Evolutionary conservation across 208 protist genomes (phyloP).

Genomic region (Acanthamoeba royreba): DNA sequence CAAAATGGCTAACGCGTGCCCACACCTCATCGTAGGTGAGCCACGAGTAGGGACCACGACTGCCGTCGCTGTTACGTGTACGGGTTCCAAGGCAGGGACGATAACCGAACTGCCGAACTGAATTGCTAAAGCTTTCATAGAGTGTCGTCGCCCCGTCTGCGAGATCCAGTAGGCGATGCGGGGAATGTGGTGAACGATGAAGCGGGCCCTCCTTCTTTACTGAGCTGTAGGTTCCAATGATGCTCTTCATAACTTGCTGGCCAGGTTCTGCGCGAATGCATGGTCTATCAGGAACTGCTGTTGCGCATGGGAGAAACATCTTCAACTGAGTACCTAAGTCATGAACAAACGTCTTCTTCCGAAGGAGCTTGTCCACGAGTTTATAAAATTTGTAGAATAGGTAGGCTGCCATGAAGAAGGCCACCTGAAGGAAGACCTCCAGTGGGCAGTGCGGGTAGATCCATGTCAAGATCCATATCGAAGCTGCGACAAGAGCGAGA

Average conservation of each 20-base stretch:
- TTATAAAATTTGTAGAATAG: conserved; percentile 24
- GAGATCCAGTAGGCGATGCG: not conserved
- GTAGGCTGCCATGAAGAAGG: not conserved
- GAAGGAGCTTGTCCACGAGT: not conserved
- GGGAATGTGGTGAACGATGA: conserved; percentile 20
- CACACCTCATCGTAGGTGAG: conserved; percentile 38
- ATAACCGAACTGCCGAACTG: not conserved
- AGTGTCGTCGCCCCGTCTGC: not conserved
- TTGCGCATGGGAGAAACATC: not conserved
- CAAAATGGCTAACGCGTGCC: not conserved
- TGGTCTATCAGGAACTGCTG: no score
- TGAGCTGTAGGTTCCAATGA: not conserved
- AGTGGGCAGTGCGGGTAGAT: conserved; percentile 33
- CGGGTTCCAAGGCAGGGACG: conserved; percentile 3
- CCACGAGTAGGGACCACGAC: not conserved
- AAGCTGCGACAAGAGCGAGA: not conserved
- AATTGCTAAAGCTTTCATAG: conserved; percentile 39
- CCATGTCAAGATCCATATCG: not conserved
- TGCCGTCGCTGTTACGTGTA: not conserved
- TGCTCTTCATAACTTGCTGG: not conserved
- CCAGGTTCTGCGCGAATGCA: not conserved
- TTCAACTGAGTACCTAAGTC: not conserved
- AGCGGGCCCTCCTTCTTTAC: not conserved
- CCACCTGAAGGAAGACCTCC: not conserved
- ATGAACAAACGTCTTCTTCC: not conserved